phyloP scores from a whole-genome alignment of 2,329 filamentous ascomycete genomes.

The Aspergillus carbonarius region DNA sequence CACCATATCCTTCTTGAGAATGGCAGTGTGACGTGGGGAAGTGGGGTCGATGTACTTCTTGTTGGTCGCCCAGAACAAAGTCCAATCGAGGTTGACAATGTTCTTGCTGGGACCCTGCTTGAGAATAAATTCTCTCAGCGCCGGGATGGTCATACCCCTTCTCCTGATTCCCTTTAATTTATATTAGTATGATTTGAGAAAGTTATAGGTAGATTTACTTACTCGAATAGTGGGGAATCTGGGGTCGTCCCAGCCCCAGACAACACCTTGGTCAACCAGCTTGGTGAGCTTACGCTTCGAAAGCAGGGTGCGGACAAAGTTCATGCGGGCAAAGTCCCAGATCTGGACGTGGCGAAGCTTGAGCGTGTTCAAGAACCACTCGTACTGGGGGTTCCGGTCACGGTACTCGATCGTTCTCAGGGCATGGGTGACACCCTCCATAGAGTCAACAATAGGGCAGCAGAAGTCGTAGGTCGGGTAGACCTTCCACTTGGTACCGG shows the following conservation, averaged over 20 bases:
- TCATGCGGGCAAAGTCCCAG: constrained; percentile 55
- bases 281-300: constrained; percentile 55
- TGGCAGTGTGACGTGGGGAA: constrained; percentile 70
- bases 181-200: too few species aligned
- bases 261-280: constrained; percentile 48
- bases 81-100: constrained; percentile 52
- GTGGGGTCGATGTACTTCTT: constrained; percentile 81
- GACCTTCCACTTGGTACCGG: constrained; percentile 64
- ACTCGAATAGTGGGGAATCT: constrained; percentile 26
- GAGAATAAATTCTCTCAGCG: constrained; percentile 51
- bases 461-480: constrained; percentile 68
- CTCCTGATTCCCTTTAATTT: constrained; percentile 32
- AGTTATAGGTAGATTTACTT: too few species aligned
- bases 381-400: constrained; percentile 53
- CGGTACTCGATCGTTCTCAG: constrained; percentile 63
- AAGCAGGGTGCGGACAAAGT: constrained; percentile 52
- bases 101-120: constrained; percentile 52
- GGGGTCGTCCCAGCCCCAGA: constrained; percentile 54
- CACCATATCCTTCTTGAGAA: constrained; percentile 70
- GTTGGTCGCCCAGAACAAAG: constrained; percentile 58
- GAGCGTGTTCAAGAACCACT: constrained; percentile 52
- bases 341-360: constrained; percentile 48
- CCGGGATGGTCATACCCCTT: constrained; percentile 51
- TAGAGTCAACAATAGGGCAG: constrained; percentile 62
- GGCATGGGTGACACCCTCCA: constrained; percentile 65